Percentiles rank a stretch among this genome's conserved stretches.
Evolutionary conservation across 2,329 filamentous ascomycete species (phyloP).

Genomic region (Microdochium bolleyi): DNA sequence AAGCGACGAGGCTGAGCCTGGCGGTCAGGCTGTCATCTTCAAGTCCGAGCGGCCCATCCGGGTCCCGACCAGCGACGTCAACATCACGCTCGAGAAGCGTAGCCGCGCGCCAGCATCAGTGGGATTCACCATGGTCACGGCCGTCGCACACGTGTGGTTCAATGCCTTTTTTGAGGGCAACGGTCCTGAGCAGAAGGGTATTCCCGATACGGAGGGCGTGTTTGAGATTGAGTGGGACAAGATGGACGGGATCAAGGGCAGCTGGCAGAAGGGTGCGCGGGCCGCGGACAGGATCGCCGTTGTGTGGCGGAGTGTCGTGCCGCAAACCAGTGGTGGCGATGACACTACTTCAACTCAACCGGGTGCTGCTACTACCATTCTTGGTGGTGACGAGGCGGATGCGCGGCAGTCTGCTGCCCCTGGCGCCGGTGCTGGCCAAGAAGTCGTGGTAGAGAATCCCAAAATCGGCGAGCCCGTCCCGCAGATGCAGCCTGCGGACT

Average conservation of each 20-base stretch:
- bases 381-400: too few relatives aligned
- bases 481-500: slow-evolving; percentile 64
- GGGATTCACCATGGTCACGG: slow-evolving; percentile 82
- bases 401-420: too few relatives aligned
- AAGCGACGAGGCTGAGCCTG: slow-evolving; percentile 37
- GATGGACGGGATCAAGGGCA: slow-evolving; percentile 95
- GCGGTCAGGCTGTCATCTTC: slow-evolving; percentile 70
- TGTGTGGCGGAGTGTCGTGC: slow-evolving; percentile 59
- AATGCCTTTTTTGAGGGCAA: slow-evolving; percentile 87
- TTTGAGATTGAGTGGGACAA: slow-evolving; percentile 53
- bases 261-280: slow-evolving; percentile 68
- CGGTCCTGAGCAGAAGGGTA: slow-evolving; percentile 60
- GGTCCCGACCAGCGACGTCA: slow-evolving; percentile 76
- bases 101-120: slow-evolving; percentile 71
- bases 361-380: not conserved
- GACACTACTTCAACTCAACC: too few relatives aligned
- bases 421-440: slow-evolving; percentile 1
- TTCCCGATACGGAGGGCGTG: slow-evolving; percentile 57
- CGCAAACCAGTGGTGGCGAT: slow-evolving; percentile 6
- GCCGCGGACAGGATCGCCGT: slow-evolving; percentile 79
- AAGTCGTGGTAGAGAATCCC: slow-evolving; percentile 54
- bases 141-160: slow-evolving; percentile 94
- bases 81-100: slow-evolving; percentile 80
- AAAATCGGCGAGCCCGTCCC: slow-evolving; percentile 58
- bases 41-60: slow-evolving; percentile 61